Evolutionary conservation across 164 flowering plant genomes (phyloP), one percentile per base, ranked within the genome.

Genomic region (Kalanchoe fedtschenkoi): DNA sequence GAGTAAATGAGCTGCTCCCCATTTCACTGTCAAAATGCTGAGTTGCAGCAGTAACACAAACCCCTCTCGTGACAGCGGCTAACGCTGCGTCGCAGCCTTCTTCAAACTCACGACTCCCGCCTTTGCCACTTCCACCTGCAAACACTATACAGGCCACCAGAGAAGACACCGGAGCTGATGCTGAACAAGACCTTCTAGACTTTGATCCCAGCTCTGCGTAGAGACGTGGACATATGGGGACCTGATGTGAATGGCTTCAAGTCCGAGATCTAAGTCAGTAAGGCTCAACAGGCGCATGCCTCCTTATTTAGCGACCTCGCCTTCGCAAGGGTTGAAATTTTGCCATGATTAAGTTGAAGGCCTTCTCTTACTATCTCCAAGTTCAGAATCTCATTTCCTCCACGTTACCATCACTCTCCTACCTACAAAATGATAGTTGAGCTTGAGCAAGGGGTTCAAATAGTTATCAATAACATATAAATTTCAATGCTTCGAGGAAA

Each of bases 221-320:
- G 75, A 17, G 78, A 77, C 33, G 65, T 70, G 5, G 68, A 72
- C 0, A 68, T 63, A 0, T 77, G 81, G 78, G 81, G 78, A 30
- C 14, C 63, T 1, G 81, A 77, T 62, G 74, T 76, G 0, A 70
- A 75, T 19, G 71, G 75, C 64, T 74, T 74, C 71, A 72, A 70
- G 34, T 78, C 81, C 2, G 72, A 70, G 64, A 68, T 76, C 1
- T 70, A 72, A 44, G 74, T 76, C 10, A 72, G 78, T 71, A 77
- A 68, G 63, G 53, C 32, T 33, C 74, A 72, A 3, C 78, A 77
- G 55, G 74, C 74, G 15, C 75, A 74, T 35, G 34, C 75, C 22
- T 78, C 78, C 9, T 77, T 77, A 78, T 78, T 8, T 13, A 70
- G 35, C 78, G 81, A 1, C 68, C 81, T 43, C 67, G 78, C 19